Evolutionary conservation across 768 basidiomycete genomes (phyloP), one percentile per base, ranked within the genome.

Genomic region (Xerocomus potaroensis): DNA sequence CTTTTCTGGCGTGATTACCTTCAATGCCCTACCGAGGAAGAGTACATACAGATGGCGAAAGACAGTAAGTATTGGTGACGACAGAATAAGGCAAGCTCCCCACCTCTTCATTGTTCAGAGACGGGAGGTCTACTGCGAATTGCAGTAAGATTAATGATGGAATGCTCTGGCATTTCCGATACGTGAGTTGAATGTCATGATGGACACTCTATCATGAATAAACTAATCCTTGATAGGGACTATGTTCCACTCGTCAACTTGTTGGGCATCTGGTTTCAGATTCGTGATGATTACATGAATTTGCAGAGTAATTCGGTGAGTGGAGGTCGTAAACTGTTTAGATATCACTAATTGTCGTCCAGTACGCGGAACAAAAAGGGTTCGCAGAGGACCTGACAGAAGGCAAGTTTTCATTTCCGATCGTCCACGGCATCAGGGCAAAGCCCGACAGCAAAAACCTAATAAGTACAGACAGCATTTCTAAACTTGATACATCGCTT

Each of bases 321-420:
- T 41, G 1, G 18, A n/a, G 19, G 9, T 11, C 8, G 8, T 26
- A 5, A 11, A 16, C 23, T 24, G 19, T 26, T 45, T 15, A 37
- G 14, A 19, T 26, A 15, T 37, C n/a, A 18, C n/a, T 21, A 32
- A 23, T 8, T 8, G n/a, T 36, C 34, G 8, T 24, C 4, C 37
- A 95, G 91, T 97, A 97, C 60, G 72, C 82, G 2, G 77, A 79
- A 34, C 88, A 85, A 62, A 90, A 90, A 62, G 87, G 87, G 3
- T 95, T 90, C 64, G 89, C 88, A 0, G 94, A 98, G 66, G 95
- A 98, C 62, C 72, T 98, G 12, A 86, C 90, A 0, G 95, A 97
- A 69, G 95, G 95, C 7, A 98, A 98, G 65, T 98, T 98, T 72
- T 94, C 91, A 4, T 98, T 98, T 69, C 94, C 93, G 0, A 76